phyloP scores from a whole-genome alignment of 441 rosid genomes.

The Jatropha multifida region DNA sequence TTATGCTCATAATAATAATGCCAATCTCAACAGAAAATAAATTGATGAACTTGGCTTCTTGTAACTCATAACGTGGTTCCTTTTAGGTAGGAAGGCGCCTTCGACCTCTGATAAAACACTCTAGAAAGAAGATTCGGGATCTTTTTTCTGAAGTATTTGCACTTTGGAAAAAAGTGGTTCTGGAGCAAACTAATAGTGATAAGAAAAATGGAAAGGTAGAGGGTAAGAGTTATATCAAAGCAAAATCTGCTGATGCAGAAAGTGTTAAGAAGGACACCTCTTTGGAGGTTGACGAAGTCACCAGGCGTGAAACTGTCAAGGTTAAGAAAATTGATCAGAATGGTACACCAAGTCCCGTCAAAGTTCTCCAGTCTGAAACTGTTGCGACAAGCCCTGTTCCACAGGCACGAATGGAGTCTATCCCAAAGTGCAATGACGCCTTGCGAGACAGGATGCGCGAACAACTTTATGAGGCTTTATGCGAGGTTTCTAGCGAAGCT shows the following conservation, averaged over 20 bases:
- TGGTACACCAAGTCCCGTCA: neutral
- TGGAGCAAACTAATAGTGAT: conserved; percentile 23
- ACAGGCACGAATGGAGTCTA: neutral
- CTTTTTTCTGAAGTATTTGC: conserved; percentile 32
- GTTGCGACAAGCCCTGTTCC: neutral
- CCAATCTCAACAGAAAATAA: no score
- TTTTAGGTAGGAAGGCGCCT: conserved; percentile 39
- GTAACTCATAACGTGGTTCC: no score
- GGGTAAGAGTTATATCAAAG: neutral
- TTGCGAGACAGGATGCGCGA: conserved; percentile 36
- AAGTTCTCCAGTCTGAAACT: conserved; percentile 3
- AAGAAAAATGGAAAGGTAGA: conserved; percentile 18
- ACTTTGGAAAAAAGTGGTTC: conserved; percentile 29
- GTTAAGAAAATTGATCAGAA: conserved; percentile 9
- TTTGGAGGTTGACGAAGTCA: neutral
- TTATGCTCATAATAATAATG: no score
- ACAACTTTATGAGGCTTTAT: conserved; percentile 32
- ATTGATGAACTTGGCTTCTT: neutral
- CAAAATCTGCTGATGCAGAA: neutral
- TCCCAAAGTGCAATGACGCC: conserved; percentile 29
- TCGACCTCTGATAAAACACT: conserved; percentile 41
- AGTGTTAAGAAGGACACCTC: neutral
- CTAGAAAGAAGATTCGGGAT: conserved; percentile 39
- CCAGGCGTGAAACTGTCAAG: neutral
- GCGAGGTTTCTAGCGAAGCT: conserved; percentile 36